A percentile compares a stretch with the other conserved stretches of the same genome.
phyloP scores from a whole-genome alignment of 1,139 yeast genomes.

The Hanseniaspora uvarum region DNA sequence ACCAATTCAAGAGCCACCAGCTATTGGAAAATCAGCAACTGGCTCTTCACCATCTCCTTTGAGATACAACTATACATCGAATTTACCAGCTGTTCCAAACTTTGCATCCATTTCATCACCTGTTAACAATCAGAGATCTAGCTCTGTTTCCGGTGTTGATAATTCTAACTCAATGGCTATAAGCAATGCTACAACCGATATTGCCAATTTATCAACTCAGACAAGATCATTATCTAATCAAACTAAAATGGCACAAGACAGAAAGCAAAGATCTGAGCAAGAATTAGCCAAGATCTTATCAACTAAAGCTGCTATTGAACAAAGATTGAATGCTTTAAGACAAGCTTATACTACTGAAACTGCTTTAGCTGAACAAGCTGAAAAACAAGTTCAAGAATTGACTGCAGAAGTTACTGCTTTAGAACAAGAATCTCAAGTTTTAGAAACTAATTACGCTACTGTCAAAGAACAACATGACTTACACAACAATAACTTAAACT shows the following conservation, averaged over 20 bases:
- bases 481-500: conserved; percentile 41
- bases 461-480: conserved; percentile 38
- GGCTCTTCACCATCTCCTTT: conserved; percentile 21
- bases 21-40: conserved; percentile 19
- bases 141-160: conserved; percentile 18
- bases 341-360: conserved; percentile 71
- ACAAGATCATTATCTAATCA: conserved; percentile 68
- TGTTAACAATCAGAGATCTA: conserved; percentile 4
- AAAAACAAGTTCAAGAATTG: conserved; percentile 46
- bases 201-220: conserved; percentile 80
- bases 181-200: conserved; percentile 70
- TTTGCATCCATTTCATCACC: conserved; percentile 24
- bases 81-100: conserved; percentile 29
- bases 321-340: conserved; percentile 55
- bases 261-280: conserved; percentile 62
- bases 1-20: conserved; percentile 25
- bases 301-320: conserved; percentile 61
- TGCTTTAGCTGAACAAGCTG: conserved; percentile 61
- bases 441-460: conserved; percentile 73
- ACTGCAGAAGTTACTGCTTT: conserved; percentile 62
- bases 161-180: conserved; percentile 49
- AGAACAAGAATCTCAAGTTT: conserved; percentile 62
- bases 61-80: conserved; percentile 20
- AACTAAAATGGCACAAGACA: conserved; percentile 58
- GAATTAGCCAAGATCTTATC: conserved; percentile 57